A percentile compares a stretch with the other conserved stretches of the same genome.
phyloP scores from a whole-genome alignment of 176 grass and related monocot species.

The Triticum timopheevii region DNA sequence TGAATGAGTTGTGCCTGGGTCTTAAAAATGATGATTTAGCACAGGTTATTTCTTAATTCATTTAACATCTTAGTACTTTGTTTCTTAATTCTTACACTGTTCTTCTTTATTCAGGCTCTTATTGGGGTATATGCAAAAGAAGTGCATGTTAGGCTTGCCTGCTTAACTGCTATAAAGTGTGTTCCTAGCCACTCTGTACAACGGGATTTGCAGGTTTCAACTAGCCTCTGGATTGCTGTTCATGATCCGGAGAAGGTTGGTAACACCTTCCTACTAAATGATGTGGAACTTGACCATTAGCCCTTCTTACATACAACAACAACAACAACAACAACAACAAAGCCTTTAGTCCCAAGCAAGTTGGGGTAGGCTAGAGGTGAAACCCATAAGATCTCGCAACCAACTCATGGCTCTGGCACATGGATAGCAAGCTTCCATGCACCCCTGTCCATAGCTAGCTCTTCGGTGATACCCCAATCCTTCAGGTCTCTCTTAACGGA shows the following conservation, averaged over 20 bases:
- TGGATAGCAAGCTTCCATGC: too few species aligned
- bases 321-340: too few species aligned
- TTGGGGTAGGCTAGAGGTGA: too few species aligned
- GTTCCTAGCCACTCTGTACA: constrained; percentile 70
- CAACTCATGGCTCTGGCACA: too few species aligned
- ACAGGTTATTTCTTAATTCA: constrained; percentile 54
- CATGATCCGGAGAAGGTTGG: constrained; percentile 96
- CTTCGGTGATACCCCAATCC: too few species aligned
- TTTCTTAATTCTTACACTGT: constrained; percentile 27
- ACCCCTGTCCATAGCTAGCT: too few species aligned
- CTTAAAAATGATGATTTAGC: constrained; percentile 71
- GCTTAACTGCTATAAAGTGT: constrained; percentile 95
- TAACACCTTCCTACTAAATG: constrained; percentile 30
- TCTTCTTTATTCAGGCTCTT: constrained; percentile 62
- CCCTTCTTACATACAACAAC: constrained; percentile 6
- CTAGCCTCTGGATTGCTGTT: constrained; percentile 91
- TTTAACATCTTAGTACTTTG: constrained; percentile 16
- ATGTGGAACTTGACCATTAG: constrained; percentile 8
- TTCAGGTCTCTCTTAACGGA: too few species aligned
- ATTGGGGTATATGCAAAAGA: constrained; percentile 86
- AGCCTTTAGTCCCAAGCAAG: too few species aligned
- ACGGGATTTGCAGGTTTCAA: constrained; percentile 63
- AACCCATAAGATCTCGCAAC: too few species aligned
- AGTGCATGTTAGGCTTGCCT: constrained; percentile 82
- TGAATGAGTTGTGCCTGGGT: constrained; percentile 97